Percentiles rank a stretch among this genome's conserved stretches.
These are phyloP conservation scores for Lentithecium fluviatile DNA, from an alignment of 495 filamentous ascomycete genomes.

Conservation along the genomic window DNA sequence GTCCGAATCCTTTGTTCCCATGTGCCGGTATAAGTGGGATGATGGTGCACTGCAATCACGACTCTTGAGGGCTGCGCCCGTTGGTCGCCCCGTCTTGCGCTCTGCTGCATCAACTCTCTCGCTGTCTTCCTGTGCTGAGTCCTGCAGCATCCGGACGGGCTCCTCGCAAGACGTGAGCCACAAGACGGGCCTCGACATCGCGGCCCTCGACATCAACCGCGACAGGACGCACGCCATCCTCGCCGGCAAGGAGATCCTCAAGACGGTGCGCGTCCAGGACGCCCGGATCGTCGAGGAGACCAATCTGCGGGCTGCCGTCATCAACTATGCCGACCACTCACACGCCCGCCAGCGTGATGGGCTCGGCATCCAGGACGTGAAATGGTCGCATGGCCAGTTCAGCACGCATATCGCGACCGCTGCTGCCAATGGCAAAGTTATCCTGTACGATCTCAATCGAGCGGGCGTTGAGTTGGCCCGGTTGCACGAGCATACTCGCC, in stretches of 20 bases:
- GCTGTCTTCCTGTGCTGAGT: conserved; percentile 18
- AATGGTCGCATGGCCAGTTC: conserved; percentile 71
- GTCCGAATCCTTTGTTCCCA: conserved; percentile 1
- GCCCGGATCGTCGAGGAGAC: conserved; percentile 70
- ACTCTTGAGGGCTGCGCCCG: background rate
- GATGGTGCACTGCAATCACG: too few relatives aligned
- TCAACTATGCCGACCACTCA: conserved; percentile 64
- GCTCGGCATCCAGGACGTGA: conserved; percentile 78
- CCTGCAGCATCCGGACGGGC: conserved; percentile 50
- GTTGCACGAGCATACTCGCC: conserved; percentile 81
- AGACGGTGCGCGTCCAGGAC: conserved; percentile 72
- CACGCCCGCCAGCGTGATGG: conserved; percentile 64
- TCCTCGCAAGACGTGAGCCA: conserved; percentile 73
- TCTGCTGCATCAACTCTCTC: background rate
- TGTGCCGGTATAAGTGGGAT: too few relatives aligned
- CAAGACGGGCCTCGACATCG: conserved; percentile 68
- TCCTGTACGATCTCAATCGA: conserved; percentile 78
- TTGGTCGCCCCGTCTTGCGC: background rate
- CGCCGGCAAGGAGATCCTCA: conserved; percentile 79
- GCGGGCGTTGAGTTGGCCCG: conserved; percentile 71
- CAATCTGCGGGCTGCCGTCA: conserved; percentile 76
- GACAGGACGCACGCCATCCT: conserved; percentile 74
- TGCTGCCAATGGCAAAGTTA: conserved; percentile 80
- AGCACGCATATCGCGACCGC: conserved; percentile 76
- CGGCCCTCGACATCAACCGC: conserved; percentile 74